Conservation (phyloP, 2,329 filamentous ascomycete genomes). For the Huntiella abstrusa region DNA sequence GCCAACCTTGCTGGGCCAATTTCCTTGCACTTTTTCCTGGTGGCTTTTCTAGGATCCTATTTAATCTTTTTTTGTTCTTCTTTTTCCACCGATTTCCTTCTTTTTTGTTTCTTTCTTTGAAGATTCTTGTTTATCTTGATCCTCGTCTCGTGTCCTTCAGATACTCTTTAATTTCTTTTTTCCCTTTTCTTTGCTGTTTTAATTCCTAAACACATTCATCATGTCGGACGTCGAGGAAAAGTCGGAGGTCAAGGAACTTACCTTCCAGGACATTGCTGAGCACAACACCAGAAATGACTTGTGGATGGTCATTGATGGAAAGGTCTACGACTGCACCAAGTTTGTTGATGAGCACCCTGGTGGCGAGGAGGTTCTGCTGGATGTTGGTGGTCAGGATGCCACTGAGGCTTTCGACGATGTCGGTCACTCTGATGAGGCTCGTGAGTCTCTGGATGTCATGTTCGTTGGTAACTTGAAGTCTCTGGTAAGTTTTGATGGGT, state of each 20-base stretch:
- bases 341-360: slow-evolving; percentile 98
- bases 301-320: slow-evolving; percentile 82
- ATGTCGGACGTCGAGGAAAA: slow-evolving; percentile 14
- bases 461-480: slow-evolving; percentile 63
- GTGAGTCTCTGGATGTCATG: slow-evolving; percentile 72
- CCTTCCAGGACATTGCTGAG: slow-evolving; percentile 61
- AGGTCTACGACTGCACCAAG: slow-evolving; percentile 76
- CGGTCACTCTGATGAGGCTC: slow-evolving; percentile 94
- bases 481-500: slow-evolving; percentile 35
- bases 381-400: slow-evolving; percentile 87
- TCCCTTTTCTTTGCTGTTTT: slow-evolving; percentile 3
- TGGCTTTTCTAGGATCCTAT: neutral
- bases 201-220: neutral
- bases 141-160: neutral
- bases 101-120: neutral
- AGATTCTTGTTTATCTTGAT: neutral
- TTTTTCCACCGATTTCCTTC: too few species aligned
- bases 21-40: neutral
- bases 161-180: neutral
- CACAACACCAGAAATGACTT: slow-evolving; percentile 92
- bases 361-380: slow-evolving; percentile 94
- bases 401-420: slow-evolving; percentile 99
- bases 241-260: slow-evolving; percentile 32
- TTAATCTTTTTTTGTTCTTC: neutral
- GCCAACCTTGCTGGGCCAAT: too few species aligned